A percentile compares a stretch with the other conserved stretches of the same genome.
These are phyloP conservation scores for Sarocladium strictum DNA, from an alignment of 2,329 filamentous ascomycete genomes.

Conservation along the genomic window DNA sequence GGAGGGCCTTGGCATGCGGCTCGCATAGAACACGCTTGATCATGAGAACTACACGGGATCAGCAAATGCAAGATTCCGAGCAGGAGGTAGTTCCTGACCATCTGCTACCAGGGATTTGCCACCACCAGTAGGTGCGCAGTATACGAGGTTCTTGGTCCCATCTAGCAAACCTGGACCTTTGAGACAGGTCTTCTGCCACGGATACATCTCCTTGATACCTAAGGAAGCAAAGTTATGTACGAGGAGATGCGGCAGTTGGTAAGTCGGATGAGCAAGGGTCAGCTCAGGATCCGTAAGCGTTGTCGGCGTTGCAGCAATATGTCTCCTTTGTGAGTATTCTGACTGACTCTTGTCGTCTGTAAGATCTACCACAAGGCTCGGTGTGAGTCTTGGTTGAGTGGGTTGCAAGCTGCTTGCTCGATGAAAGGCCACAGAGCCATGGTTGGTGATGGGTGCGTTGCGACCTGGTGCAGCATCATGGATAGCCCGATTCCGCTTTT, in stretches of 20 bases:
- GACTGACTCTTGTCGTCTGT: constrained; percentile 24
- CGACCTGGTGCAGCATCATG: constrained; percentile 13
- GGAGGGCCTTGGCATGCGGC: constrained; percentile 58
- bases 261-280: constrained; percentile 55
- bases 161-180: constrained; percentile 59
- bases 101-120: constrained; percentile 72
- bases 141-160: constrained; percentile 67
- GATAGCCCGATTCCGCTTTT: constrained; percentile 36
- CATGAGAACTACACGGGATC: constrained; percentile 52
- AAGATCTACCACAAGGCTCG: constrained; percentile 41
- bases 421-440: constrained; percentile 23
- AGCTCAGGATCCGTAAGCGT: constrained; percentile 47
- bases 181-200: constrained; percentile 73
- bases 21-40: constrained; percentile 63
- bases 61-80: not conserved
- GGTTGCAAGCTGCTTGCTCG: constrained; percentile 26
- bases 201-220: constrained; percentile 69
- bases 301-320: constrained; percentile 47
- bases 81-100: constrained; percentile 24
- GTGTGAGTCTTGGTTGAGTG: constrained; percentile 24
- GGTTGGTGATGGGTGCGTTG: constrained; percentile 9
- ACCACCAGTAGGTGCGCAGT: constrained; percentile 71
- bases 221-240: constrained; percentile 59
- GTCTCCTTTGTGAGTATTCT: constrained; percentile 52
- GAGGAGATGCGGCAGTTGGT: constrained; percentile 54